A percentile compares a stretch with the other conserved stretches of the same genome.
These are phyloP conservation scores for Huntiella moniliformis DNA, from an alignment of 2,329 filamentous ascomycete genomes.

Conservation along the genomic window DNA sequence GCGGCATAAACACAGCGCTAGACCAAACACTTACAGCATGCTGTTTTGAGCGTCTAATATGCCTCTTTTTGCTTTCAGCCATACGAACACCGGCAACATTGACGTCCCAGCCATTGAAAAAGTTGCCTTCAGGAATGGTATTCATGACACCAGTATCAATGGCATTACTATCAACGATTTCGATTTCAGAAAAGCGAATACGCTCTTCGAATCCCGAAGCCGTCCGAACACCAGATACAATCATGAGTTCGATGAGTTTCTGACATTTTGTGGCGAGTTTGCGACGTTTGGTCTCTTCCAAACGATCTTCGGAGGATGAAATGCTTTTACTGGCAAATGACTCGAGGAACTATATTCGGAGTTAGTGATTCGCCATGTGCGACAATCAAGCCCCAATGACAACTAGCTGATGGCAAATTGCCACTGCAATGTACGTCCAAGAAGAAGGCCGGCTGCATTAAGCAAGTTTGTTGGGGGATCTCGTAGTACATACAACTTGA, in stretches of 20 bases:
- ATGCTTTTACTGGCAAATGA: conserved; percentile 96
- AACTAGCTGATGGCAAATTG: no score
- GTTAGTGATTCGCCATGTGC: background rate
- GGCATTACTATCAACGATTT: conserved; percentile 83
- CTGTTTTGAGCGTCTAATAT: conserved; percentile 18
- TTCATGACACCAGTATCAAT: conserved; percentile 79
- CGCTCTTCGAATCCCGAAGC: conserved; percentile 95
- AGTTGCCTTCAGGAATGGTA: conserved; percentile 77
- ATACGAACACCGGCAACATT: conserved; percentile 83
- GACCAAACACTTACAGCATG: conserved; percentile 51
- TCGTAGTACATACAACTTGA: conserved; percentile 51
- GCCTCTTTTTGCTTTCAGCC: conserved; percentile 19
- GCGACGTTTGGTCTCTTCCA: conserved; percentile 87
- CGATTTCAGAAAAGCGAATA: conserved; percentile 89
- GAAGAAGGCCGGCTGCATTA: background rate
- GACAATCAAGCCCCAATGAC: no score
- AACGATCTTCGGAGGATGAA: conserved; percentile 83
- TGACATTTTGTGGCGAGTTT: conserved; percentile 86
- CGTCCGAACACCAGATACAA: conserved; percentile 92
- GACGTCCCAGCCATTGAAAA: conserved; percentile 90
- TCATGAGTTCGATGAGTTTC: conserved; percentile 96
- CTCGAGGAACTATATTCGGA: conserved; percentile 58
- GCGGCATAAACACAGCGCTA: background rate
- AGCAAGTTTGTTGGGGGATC: background rate
- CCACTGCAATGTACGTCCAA: no score